phyloP scores from a whole-genome alignment of 1,284 basidiomycete species.

The Amylostereum chailletii region DNA sequence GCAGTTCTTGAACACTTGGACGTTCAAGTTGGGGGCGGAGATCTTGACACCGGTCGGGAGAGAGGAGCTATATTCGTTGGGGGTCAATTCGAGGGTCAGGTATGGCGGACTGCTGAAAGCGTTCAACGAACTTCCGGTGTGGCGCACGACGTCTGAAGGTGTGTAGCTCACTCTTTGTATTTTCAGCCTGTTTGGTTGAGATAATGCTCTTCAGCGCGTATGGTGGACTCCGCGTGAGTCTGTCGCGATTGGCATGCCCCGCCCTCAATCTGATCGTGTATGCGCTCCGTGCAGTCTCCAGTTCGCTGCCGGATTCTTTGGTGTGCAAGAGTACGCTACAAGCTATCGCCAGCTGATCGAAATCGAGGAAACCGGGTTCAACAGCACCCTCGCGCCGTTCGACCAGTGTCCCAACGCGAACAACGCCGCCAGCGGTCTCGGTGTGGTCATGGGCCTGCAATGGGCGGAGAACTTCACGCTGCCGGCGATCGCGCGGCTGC shows the following conservation, averaged over 20 bases:
- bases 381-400: constrained; percentile 50
- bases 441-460: constrained; percentile 19
- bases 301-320: constrained; percentile 57
- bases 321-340: constrained; percentile 36
- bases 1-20: constrained; percentile 46
- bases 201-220: constrained; percentile 22
- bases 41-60: constrained; percentile 49
- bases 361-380: constrained; percentile 42
- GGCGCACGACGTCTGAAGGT: constrained; percentile 51
- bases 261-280: neutral
- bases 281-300: constrained; percentile 25
- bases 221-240: constrained; percentile 47
- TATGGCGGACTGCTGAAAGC: constrained; percentile 51
- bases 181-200: neutral
- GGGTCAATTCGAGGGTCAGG: constrained; percentile 39
- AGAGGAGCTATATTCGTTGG: constrained; percentile 42
- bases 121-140: constrained; percentile 44
- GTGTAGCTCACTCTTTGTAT: neutral
- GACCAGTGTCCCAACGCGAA: constrained; percentile 33
- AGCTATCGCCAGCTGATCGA: constrained; percentile 42
- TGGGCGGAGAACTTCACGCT: constrained; percentile 50
- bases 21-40: constrained; percentile 47
- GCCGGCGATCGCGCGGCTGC: constrained; percentile 38
- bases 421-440: constrained; percentile 23
- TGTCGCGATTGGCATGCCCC: neutral